Conservation (phyloP, 805 yeast species). For the Ascoidea rubescens region DNA sequence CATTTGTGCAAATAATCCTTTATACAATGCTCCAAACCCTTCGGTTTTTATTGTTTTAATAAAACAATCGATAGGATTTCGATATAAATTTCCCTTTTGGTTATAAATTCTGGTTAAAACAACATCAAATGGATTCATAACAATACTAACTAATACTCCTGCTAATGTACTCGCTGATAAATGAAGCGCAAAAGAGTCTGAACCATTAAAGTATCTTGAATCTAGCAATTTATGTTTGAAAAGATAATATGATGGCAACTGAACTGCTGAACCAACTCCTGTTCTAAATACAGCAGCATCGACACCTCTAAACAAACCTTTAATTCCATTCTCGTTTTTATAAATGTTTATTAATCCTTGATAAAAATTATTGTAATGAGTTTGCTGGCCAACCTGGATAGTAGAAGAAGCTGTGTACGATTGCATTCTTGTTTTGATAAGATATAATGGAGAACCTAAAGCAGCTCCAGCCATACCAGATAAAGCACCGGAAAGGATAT, state of each 20-base stretch:
- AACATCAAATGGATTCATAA: conserved; percentile 98
- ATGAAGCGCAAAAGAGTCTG: conserved; percentile 58
- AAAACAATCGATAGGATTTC: conserved; percentile 82
- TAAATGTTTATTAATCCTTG: conserved; percentile 57
- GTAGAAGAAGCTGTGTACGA: conserved; percentile 34
- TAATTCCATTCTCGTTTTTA: conserved; percentile 59
- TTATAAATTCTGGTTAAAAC: conserved; percentile 89
- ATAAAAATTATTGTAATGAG: conserved; percentile 59
- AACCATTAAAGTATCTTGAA: conserved; percentile 27
- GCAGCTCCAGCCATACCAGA: conserved; percentile 87
- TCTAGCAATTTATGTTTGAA: conserved; percentile 33
- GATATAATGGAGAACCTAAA: conserved; percentile 81
- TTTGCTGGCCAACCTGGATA: conserved; percentile 78
- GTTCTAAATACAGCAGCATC: conserved; percentile 92
- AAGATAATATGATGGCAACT: conserved; percentile 77
- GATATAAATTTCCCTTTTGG: conserved; percentile 69
- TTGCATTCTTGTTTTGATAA: conserved; percentile 94
- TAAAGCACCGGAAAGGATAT: conserved; percentile 65
- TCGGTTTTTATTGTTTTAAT: conserved; percentile 69
- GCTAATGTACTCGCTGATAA: conserved; percentile 61
- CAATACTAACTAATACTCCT: conserved; percentile 86
- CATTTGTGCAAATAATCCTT: conserved; percentile 90
- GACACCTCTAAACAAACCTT: conserved; percentile 78
- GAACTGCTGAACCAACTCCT: conserved; percentile 92
- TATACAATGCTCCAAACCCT: conserved; percentile 80